Base-by-base conservation (phyloP, 805 yeast species). In the Pichia californica region DNA sequence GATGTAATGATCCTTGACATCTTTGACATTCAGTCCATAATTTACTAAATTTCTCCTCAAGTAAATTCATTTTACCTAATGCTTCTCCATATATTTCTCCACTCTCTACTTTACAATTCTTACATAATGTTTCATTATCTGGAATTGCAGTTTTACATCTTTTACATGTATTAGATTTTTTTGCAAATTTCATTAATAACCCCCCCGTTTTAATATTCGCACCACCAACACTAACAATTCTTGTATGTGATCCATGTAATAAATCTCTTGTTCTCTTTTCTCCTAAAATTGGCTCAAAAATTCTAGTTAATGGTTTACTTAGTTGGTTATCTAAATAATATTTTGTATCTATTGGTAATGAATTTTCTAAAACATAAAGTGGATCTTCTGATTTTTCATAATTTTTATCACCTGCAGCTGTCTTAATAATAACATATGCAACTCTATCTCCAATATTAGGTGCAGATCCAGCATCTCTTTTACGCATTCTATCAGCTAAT, bases 361-460 rank as follows among this genome's bases (percentile, higher is more conserved):
- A 87, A 62, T 93, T 82, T 53, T 93, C 98, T 58, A 93, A 69
- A 1, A 89, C 99, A 53, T 78, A 93, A 27, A 91, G 66, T 2
- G 99, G 99, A 58, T 93, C 99, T 63, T 93, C 99, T 1, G 97
- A 89, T 63, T 93, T 88, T 53, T 91, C 96, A 63, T 89, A 94
- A 50, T 89, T 83, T 59, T 88, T 89, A 45, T 87, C 85, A 40
- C 87, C 81, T 5, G 87, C 82, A 5, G 51, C 52, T 0, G 91
- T 80, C 56, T 79, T 77, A 52, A 86, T 83, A 46, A 93, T 89
- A 29, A 93, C 99, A 59, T 91, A 93, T 6, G 98, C 98, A 27
- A 93, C 98, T 66, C 99, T 85, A 61, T 93, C 99, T 45, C 99
- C 99, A 38, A 93, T 74, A 11, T 88, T 80, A 4, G 99, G 99